These are phyloP conservation scores for Colletotrichum simmondsii DNA, from an alignment of 2,329 filamentous ascomycete species.

Conservation along the genomic window DNA sequence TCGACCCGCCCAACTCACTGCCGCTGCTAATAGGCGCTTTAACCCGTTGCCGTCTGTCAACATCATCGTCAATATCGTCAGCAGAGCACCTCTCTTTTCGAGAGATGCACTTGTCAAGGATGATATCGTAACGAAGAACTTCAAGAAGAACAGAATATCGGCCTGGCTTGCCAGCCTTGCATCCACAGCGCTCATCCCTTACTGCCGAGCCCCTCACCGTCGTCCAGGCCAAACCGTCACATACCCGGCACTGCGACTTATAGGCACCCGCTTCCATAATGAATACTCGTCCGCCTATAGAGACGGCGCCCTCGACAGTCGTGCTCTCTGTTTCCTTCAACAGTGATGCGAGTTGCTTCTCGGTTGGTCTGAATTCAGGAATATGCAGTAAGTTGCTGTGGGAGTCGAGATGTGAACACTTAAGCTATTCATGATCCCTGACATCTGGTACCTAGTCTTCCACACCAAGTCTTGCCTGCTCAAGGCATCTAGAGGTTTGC, in stretches of 20 bases:
- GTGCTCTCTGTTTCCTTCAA: constrained; percentile 91
- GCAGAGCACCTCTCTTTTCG: constrained; percentile 1
- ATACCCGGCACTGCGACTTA: constrained; percentile 7
- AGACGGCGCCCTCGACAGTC: constrained; percentile 77
- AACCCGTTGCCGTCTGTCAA: neutral
- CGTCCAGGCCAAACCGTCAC: constrained; percentile 1
- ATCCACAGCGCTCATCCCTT: constrained; percentile 2
- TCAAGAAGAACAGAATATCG: constrained; percentile 3
- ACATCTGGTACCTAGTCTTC: constrained; percentile 66
- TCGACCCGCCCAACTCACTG: constrained; percentile 9
- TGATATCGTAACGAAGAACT: constrained; percentile 22
- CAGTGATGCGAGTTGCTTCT: constrained; percentile 84
- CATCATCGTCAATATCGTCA: constrained; percentile 15
- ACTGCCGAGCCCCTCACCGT: neutral
- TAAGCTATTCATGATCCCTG: constrained; percentile 32
- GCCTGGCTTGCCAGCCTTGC: constrained; percentile 2
- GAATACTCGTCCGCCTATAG: constrained; percentile 90
- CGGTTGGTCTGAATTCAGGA: constrained; percentile 86
- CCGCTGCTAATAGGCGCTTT: constrained; percentile 1
- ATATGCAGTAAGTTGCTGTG: constrained; percentile 77
- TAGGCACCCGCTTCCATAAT: constrained; percentile 57
- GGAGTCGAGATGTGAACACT: neutral
- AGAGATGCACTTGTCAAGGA: constrained; percentile 11
- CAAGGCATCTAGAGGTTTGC: constrained; percentile 62
- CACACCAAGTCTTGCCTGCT: constrained; percentile 78